Conservation (phyloP, 1,284 basidiomycete genomes). For the Exobasidium rhododendri region DNA sequence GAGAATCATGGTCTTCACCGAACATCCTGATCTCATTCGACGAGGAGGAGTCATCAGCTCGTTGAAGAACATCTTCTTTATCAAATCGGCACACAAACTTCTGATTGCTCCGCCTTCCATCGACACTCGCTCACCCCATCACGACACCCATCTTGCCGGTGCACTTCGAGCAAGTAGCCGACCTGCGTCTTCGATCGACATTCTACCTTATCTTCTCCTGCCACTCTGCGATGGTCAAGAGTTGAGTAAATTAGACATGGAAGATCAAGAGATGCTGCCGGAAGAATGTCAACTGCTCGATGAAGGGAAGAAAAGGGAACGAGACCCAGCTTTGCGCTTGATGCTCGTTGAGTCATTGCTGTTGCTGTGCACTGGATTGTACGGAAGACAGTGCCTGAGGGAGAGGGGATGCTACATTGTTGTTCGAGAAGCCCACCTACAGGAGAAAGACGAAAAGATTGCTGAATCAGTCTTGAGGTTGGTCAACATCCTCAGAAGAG, state of each 20-base stretch:
- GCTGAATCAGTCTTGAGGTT: constrained; percentile 49
- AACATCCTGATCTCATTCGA: constrained; percentile 53
- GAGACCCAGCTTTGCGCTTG: constrained; percentile 73
- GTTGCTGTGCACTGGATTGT: constrained; percentile 79
- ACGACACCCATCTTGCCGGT: constrained; percentile 15
- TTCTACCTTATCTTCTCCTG: constrained; percentile 65
- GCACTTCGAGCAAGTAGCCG: constrained; percentile 31
- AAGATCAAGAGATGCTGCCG: constrained; percentile 87
- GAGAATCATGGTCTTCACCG: constrained; percentile 50
- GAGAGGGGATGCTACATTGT: constrained; percentile 83
- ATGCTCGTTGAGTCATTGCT: constrained; percentile 86
- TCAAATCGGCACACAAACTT: constrained; percentile 47
- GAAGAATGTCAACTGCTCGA: constrained; percentile 80
- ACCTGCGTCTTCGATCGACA: constrained; percentile 45
- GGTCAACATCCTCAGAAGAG: constrained; percentile 52
- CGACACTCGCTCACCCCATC: not conserved
- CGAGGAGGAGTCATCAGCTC: constrained; percentile 50
- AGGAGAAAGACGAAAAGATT: constrained; percentile 71
- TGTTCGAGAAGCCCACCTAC: constrained; percentile 73
- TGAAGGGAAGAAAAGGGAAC: constrained; percentile 73
- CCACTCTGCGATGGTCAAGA: constrained; percentile 94
- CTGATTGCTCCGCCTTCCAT: constrained; percentile 40
- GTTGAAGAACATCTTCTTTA: constrained; percentile 51
- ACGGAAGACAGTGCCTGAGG: constrained; percentile 78
- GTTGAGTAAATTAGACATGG: constrained; percentile 34